A percentile compares a stretch with the other conserved stretches of the same genome.
These are phyloP conservation scores for Adansonia gregorii DNA, from an alignment of 441 rosid species.

Conservation along the genomic window DNA sequence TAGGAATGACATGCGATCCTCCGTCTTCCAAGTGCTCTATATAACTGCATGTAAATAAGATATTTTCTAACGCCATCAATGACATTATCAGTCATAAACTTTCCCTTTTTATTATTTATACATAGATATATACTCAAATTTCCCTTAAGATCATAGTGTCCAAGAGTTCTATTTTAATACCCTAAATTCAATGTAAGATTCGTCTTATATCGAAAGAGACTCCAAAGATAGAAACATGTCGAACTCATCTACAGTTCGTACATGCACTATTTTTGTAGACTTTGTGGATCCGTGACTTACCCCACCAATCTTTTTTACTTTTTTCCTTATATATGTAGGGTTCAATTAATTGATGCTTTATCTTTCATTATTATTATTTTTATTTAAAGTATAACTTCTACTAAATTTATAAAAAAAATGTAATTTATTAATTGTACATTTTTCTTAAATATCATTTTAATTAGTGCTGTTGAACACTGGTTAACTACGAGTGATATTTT, in stretches of 20 bases:
- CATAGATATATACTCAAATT: background rate
- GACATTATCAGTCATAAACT: background rate
- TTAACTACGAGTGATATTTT: background rate
- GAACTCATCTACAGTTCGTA: background rate
- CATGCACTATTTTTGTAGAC: background rate
- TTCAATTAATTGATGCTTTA: too few relatives aligned
- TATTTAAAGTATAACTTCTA: background rate
- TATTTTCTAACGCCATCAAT: constrained; percentile 12
- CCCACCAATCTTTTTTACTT: background rate
- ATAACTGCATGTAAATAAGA: background rate
- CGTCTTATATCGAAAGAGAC: background rate
- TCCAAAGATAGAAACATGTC: background rate
- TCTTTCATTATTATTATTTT: too few relatives aligned
- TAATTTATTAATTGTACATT: background rate
- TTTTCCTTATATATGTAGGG: too few relatives aligned
- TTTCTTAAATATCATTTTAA: background rate
- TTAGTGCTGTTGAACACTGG: background rate
- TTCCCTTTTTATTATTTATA: background rate
- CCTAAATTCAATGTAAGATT: background rate
- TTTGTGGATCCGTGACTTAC: background rate
- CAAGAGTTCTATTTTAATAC: background rate
- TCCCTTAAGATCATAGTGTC: background rate
- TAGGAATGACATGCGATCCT: too few relatives aligned
- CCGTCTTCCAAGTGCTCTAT: too few relatives aligned
- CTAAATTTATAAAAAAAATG: background rate